phyloP scores from a whole-genome alignment of 768 basidiomycete species.

The Leucogyrophana mollusca region DNA sequence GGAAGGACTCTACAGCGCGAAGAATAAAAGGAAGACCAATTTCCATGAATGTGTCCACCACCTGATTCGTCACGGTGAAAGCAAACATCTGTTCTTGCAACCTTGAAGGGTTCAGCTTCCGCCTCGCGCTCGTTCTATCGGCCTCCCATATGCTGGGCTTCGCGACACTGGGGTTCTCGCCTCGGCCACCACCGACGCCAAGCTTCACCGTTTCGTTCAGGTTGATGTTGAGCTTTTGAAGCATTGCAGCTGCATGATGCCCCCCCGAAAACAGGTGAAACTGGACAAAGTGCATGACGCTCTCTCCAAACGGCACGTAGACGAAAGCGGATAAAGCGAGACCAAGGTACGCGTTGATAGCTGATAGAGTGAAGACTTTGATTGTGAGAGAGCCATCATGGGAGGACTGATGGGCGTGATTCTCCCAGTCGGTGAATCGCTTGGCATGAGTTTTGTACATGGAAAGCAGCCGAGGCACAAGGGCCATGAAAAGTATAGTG shows the following conservation, averaged over 20 bases:
- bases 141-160: constrained; percentile 45
- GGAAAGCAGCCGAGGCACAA: constrained; percentile 79
- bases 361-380: constrained; percentile 88
- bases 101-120: constrained; percentile 65
- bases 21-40: constrained; percentile 78
- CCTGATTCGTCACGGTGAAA: constrained; percentile 87
- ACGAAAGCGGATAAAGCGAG: constrained; percentile 93
- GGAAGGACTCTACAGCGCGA: constrained; percentile 53
- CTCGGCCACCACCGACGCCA: constrained; percentile 19
- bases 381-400: constrained; percentile 79
- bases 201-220: constrained; percentile 27
- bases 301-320: constrained; percentile 91
- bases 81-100: constrained; percentile 93
- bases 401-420: constrained; percentile 78
- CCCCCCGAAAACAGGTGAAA: constrained; percentile 24
- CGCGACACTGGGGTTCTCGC: constrained; percentile 12
- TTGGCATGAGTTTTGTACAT: constrained; percentile 69
- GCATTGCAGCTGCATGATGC: constrained; percentile 9
- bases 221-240: constrained; percentile 22
- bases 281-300: constrained; percentile 64
- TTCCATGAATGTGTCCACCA: constrained; percentile 73
- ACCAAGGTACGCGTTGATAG: constrained; percentile 88
- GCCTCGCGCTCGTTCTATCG: constrained; percentile 46
- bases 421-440: constrained; percentile 85
- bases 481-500: constrained; percentile 75